Base-by-base conservation (phyloP, 2,329 filamentous ascomycete genomes). In the Lomentospora prolificans region DNA sequence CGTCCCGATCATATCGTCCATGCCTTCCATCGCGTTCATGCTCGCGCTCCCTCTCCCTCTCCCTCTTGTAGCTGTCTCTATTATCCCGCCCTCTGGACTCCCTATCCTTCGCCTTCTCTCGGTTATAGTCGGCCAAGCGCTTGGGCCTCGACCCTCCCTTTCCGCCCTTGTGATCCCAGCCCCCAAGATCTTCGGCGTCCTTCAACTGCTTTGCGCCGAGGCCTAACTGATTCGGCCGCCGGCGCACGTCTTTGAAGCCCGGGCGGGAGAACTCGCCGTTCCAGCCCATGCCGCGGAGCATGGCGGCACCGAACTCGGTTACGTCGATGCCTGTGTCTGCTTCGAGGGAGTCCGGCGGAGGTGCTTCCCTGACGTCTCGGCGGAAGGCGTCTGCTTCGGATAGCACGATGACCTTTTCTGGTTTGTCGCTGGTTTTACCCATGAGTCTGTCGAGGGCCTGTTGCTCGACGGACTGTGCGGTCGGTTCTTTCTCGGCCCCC, bases 221-320 rank as follows among this genome's bases (percentile, higher is more conserved):
- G 0, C 94, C 94, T 8, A 97, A 75, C 56, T 95, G 79, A 57
- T 90, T 90, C 14, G 90, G 86, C 52, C 91, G 81, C 53, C 84
- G 79, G 65, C 87, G 85, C 59, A 82, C 85, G 33, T 84, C 76
- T 61, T 87, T 87, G 4, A 72, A 68, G 50, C 70, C 76, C 3
- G 74, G 69, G 2, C 76, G 78, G 50, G 75, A 71, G 59, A 77
- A 74, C 55, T 83, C 80, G 69, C 72, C 86, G 75, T 96, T 90
- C 91, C 92, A 96, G 7, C 94, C 94, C 88, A 97, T 96, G 8
- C 91, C 90, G 30, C 91, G 84, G 33, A 99, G 77, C 60, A 97
- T 77, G 0, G 91, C 90, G 17, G 90, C 87, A 6, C 94, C 94
- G 61, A 97, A 99, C 63, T 96, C 90, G 62, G 96, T 92, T 14